Evolutionary conservation across 73 alveolate genomes (phyloP).

Genomic region (Symbiodinium natans): DNA sequence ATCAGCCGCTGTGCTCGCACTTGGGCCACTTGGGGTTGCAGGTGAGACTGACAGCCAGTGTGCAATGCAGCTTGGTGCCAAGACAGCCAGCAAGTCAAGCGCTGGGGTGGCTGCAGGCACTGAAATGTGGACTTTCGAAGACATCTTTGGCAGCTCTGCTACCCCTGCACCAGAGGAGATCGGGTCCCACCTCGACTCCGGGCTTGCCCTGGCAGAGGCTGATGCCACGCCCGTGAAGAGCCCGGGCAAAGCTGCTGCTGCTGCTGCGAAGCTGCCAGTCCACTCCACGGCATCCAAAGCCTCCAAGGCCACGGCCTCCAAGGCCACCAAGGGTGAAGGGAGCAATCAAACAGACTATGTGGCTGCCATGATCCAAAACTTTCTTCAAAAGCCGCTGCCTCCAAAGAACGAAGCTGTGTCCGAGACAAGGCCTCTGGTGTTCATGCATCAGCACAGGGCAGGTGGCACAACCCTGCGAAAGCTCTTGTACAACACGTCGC

Average conservation of each 20-base stretch:
- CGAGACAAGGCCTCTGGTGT: not conserved
- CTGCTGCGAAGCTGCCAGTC: no score
- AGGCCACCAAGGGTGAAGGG: no score
- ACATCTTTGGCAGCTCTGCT: not conserved
- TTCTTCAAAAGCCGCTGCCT: not conserved
- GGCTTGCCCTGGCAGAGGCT: no score
- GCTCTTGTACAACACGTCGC: not conserved
- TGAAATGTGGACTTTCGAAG: not conserved
- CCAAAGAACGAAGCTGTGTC: not conserved
- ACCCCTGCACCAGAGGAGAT: no score
- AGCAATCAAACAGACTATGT: no score
- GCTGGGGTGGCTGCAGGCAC: not conserved
- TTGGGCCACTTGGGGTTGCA: not conserved
- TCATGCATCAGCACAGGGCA: constrained; percentile 8
- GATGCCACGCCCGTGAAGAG: no score
- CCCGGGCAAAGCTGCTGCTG: no score
- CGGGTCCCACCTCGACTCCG: no score
- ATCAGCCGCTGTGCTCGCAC: no score
- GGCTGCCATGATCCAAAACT: not conserved
- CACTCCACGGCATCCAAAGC: no score
- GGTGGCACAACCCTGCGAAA: not conserved
- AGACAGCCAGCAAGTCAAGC: not conserved
- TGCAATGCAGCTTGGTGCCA: not conserved
- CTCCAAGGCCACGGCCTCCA: no score
- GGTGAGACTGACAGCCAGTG: not conserved